Percentiles rank a stretch among this genome's conserved stretches.
These are phyloP conservation scores for Phaeosphaeria sp. DNA, from an alignment of 2,329 filamentous ascomycete species.

Conservation along the genomic window DNA sequence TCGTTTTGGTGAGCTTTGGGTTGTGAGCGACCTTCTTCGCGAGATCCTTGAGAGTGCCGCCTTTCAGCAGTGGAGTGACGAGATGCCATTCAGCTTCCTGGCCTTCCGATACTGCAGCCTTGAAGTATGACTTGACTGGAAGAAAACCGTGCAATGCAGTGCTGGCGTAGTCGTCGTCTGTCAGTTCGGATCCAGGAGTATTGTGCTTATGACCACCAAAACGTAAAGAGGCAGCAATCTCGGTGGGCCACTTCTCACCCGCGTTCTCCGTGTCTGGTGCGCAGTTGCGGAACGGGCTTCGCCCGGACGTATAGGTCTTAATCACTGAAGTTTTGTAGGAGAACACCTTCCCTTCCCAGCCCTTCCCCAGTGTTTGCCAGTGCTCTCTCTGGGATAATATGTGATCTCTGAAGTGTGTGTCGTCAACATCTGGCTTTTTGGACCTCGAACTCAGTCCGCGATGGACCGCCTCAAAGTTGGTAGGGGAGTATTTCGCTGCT, in stretches of 20 bases:
- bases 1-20: slow-evolving; percentile 1
- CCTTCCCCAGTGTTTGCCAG: slow-evolving; percentile 29
- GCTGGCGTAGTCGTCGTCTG: not conserved
- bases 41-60: slow-evolving; percentile 19
- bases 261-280: slow-evolving; percentile 6
- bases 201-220: slow-evolving; percentile 16
- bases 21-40: slow-evolving; percentile 6
- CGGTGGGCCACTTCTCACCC: slow-evolving; percentile 28
- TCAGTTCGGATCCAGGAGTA: not conserved
- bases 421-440: slow-evolving; percentile 4
- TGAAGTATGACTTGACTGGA: slow-evolving; percentile 26
- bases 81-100: slow-evolving; percentile 27
- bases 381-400: slow-evolving; percentile 24
- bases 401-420: slow-evolving; percentile 16
- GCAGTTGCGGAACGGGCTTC: slow-evolving; percentile 36
- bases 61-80: slow-evolving; percentile 21
- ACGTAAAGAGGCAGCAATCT: slow-evolving; percentile 32
- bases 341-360: slow-evolving; percentile 34
- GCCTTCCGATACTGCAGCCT: slow-evolving; percentile 13
- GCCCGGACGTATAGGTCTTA: slow-evolving; percentile 32
- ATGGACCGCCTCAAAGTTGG: slow-evolving; percentile 12
- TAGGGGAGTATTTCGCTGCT: slow-evolving; percentile 27
- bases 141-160: slow-evolving; percentile 16
- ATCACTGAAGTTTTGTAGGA: slow-evolving; percentile 29
- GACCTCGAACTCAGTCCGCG: slow-evolving; percentile 1